phyloP scores from a whole-genome alignment of 495 filamentous ascomycete species.

The Corynascus novoguineensis region DNA sequence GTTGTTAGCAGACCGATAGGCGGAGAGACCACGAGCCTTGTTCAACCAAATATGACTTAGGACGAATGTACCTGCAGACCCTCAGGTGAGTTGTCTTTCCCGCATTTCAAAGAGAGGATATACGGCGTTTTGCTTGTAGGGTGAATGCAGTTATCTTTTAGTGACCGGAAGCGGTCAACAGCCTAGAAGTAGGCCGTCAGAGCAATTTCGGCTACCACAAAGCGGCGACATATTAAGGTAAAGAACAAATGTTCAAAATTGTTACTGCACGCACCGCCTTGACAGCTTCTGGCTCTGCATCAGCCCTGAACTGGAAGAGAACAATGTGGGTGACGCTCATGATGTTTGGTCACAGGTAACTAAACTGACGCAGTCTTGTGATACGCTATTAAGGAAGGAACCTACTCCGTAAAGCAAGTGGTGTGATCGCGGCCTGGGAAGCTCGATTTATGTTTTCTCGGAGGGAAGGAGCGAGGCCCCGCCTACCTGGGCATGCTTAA shows the following conservation, averaged over 20 bases:
- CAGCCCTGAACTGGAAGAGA: slow-evolving; percentile 56
- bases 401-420: too few relatives aligned
- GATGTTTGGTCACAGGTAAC: background rate
- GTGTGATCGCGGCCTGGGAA: too few relatives aligned
- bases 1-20: slow-evolving; percentile 1
- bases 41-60: background rate
- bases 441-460: too few relatives aligned
- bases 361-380: too few relatives aligned
- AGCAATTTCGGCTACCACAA: too few relatives aligned
- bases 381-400: too few relatives aligned
- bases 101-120: slow-evolving; percentile 54
- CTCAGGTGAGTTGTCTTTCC: slow-evolving; percentile 60
- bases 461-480: too few relatives aligned
- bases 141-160: slow-evolving; percentile 45
- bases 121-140: slow-evolving; percentile 49
- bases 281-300: slow-evolving; percentile 34
- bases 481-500: too few relatives aligned
- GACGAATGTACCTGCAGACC: slow-evolving; percentile 50
- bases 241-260: background rate
- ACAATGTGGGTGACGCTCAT: slow-evolving; percentile 58
- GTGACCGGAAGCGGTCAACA: slow-evolving; percentile 25
- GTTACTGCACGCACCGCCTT: slow-evolving; percentile 40
- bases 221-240: too few relatives aligned
- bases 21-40: background rate
- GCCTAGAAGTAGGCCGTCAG: slow-evolving; percentile 17